Evolutionary conservation across 2,329 filamentous ascomycete genomes (phyloP).

Genomic region (Xylaria sp.): DNA sequence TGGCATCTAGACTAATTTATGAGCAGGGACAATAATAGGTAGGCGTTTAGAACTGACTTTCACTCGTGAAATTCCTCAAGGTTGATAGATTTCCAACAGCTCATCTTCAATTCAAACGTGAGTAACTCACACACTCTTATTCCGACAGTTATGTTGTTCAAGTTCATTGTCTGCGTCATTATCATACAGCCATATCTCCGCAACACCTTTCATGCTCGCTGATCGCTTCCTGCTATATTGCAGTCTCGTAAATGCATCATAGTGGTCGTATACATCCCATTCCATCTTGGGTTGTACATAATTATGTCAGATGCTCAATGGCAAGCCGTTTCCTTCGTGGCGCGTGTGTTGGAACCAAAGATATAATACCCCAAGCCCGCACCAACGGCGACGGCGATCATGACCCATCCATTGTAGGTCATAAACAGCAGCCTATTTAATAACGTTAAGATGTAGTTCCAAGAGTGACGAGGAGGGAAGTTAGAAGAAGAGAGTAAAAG

Average conservation of each 20-base stretch:
- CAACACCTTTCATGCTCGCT: conserved; percentile 4
- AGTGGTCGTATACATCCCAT: not conserved
- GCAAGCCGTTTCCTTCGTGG: conserved; percentile 89
- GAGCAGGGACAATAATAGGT: too few species aligned
- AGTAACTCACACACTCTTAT: not conserved
- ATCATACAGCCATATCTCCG: not conserved
- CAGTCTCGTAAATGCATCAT: conserved; percentile 3
- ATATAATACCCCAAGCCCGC: conserved; percentile 88
- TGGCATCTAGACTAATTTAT: not conserved
- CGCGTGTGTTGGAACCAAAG: conserved; percentile 77
- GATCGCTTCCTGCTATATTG: conserved; percentile 1
- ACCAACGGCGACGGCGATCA: conserved; percentile 89
- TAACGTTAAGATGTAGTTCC: conserved; percentile 2
- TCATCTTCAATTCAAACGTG: not conserved
- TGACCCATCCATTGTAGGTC: conserved; percentile 99
- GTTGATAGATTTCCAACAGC: not conserved
- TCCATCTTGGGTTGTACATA: not conserved
- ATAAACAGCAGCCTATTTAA: conserved; percentile 88
- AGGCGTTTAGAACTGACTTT: too few species aligned
- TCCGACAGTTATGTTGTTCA: not conserved
- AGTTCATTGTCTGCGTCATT: not conserved
- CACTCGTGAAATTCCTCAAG: too few species aligned
- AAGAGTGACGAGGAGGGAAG: not conserved
- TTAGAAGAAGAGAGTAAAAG: not conserved
- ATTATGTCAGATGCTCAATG: conserved; percentile 64